Percentiles rank a stretch among this genome's conserved stretches.
phyloP scores from a whole-genome alignment of 805 yeast species.

The Kuraishia piskuri region DNA sequence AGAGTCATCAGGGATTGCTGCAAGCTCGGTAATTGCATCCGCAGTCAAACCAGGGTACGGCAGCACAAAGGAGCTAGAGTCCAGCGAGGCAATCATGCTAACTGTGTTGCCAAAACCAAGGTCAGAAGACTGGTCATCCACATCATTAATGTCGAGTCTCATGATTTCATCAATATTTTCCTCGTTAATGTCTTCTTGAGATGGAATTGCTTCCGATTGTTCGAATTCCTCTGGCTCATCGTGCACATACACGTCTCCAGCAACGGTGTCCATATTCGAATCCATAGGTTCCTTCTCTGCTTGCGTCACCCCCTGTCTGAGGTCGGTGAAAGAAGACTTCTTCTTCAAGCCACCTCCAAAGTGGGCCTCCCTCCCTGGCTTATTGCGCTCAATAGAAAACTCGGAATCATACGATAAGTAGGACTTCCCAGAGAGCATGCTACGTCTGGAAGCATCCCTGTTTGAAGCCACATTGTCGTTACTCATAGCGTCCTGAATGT shows the following conservation, averaged over 20 bases:
- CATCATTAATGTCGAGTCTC: background rate
- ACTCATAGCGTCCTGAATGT: background rate
- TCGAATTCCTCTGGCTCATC: conserved; percentile 7
- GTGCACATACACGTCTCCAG: background rate
- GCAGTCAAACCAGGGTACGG: conserved; percentile 40
- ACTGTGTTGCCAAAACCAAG: conserved; percentile 6
- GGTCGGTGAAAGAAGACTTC: conserved; percentile 39
- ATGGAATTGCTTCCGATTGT: background rate
- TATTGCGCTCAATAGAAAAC: conserved; percentile 23
- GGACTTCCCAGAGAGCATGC: conserved; percentile 35
- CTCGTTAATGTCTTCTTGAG: background rate
- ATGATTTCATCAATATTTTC: background rate
- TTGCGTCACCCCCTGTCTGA: conserved; percentile 22
- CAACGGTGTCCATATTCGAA: background rate
- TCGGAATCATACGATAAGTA: conserved; percentile 56
- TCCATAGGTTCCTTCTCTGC: too few relatives aligned
- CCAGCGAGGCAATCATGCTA: conserved; percentile 21
- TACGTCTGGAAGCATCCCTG: conserved; percentile 25
- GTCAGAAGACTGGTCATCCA: conserved; percentile 3
- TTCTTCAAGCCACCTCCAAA: conserved; percentile 27
- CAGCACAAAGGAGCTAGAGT: conserved; percentile 21
- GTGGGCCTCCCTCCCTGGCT: conserved; percentile 10
- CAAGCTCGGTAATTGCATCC: conserved; percentile 66
- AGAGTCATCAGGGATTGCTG: conserved; percentile 78
- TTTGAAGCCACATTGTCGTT: conserved; percentile 14